phyloP scores from a whole-genome alignment of 306 rosid species.

The Gillenia trifoliata region DNA sequence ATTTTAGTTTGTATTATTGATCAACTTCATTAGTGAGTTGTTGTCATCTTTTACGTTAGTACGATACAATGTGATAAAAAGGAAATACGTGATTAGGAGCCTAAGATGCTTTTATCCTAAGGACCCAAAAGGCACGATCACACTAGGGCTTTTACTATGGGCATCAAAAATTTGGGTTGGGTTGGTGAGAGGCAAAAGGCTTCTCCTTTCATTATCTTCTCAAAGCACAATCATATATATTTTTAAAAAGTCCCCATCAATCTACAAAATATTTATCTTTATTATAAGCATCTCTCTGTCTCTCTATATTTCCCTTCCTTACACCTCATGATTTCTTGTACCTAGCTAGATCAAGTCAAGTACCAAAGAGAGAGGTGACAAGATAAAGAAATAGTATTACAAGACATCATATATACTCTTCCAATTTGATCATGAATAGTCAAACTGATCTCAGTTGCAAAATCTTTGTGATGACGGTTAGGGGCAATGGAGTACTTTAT shows the following conservation, averaged over 20 bases:
- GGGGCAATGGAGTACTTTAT: background rate
- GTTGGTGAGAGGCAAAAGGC: slow-evolving; percentile 65
- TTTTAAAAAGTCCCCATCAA: slow-evolving; percentile 19
- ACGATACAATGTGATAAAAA: slow-evolving; percentile 24
- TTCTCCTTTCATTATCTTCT: slow-evolving; percentile 39
- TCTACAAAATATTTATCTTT: slow-evolving; percentile 23
- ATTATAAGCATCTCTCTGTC: background rate
- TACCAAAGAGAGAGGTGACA: background rate
- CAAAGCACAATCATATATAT: slow-evolving; percentile 41
- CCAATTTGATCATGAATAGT: background rate
- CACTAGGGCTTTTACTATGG: slow-evolving; percentile 37
- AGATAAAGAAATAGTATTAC: background rate
- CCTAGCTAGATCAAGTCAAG: background rate
- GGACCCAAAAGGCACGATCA: slow-evolving; percentile 41
- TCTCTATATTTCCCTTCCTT: background rate
- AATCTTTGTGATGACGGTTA: background rate
- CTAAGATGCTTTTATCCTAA: slow-evolving; percentile 47
- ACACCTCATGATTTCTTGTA: background rate
- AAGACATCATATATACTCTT: background rate
- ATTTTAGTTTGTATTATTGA: slow-evolving; percentile 36
- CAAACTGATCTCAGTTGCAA: background rate
- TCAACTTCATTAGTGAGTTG: slow-evolving; percentile 20
- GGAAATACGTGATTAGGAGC: slow-evolving; percentile 30
- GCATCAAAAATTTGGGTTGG: slow-evolving; percentile 54
- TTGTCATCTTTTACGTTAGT: slow-evolving; percentile 9